Percentiles rank a stretch among this genome's conserved stretches.
These are phyloP conservation scores for Fusarium protoensiforme DNA, from an alignment of 2,329 filamentous ascomycete genomes.

Conservation along the genomic window DNA sequence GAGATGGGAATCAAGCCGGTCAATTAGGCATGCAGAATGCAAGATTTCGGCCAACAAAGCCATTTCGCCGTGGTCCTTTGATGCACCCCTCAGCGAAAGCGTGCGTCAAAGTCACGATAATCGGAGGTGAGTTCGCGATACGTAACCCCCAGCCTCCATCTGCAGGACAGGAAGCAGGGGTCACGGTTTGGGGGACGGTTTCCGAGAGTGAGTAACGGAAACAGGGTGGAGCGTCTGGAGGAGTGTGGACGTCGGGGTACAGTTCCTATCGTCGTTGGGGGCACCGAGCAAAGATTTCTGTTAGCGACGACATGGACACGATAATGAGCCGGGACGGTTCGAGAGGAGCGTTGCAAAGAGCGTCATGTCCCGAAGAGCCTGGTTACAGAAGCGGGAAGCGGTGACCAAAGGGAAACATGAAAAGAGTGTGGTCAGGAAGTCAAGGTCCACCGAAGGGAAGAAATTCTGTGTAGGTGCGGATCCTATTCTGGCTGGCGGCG, in stretches of 20 bases:
- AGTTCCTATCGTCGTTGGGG: constrained; percentile 4
- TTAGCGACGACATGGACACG: constrained; percentile 28
- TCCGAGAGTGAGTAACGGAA: constrained; percentile 23
- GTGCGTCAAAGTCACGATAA: constrained; percentile 27
- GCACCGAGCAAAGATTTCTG: background rate
- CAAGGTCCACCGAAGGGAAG: constrained; percentile 9
- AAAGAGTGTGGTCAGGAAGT: constrained; percentile 13
- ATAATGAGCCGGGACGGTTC: constrained; percentile 41
- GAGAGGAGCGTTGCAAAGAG: constrained; percentile 7
- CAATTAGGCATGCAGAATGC: constrained; percentile 21
- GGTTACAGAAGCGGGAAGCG: constrained; percentile 27
- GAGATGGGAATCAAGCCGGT: constrained; percentile 9
- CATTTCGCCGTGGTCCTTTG: constrained; percentile 17
- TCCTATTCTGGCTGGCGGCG: constrained; percentile 32
- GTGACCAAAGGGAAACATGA: constrained; percentile 30
- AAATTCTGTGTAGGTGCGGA: constrained; percentile 22
- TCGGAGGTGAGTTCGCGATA: constrained; percentile 8
- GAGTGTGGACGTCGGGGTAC: background rate
- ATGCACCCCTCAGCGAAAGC: constrained; percentile 2
- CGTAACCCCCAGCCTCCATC: constrained; percentile 12
- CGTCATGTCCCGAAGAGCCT: constrained; percentile 12
- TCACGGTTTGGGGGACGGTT: constrained; percentile 21
- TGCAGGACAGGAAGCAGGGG: constrained; percentile 24
- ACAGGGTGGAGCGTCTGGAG: background rate
- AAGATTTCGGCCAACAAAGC: constrained; percentile 16